These are phyloP conservation scores for Cerrena zonata DNA, from an alignment of 1,284 basidiomycete genomes.

Conservation along the genomic window DNA sequence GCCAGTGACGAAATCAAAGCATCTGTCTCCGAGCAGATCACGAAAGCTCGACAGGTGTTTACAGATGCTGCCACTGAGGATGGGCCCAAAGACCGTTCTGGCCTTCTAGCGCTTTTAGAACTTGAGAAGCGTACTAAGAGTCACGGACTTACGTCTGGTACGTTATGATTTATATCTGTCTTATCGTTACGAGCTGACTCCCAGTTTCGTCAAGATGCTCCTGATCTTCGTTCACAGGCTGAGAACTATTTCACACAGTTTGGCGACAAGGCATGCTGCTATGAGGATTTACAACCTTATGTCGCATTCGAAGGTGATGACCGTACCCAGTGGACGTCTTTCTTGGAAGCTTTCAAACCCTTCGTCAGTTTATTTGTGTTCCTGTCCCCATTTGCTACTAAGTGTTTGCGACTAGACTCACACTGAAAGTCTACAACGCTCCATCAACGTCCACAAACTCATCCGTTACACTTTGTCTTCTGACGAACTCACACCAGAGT, in stretches of 20 bases:
- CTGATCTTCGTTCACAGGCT: slow-evolving; percentile 32
- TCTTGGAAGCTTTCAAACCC: slow-evolving; percentile 42
- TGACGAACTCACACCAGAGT: slow-evolving; percentile 46
- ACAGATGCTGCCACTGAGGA: slow-evolving; percentile 52
- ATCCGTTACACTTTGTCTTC: slow-evolving; percentile 51
- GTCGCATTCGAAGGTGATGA: slow-evolving; percentile 43
- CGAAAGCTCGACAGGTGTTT: slow-evolving; percentile 50
- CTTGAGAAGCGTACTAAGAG: slow-evolving; percentile 54
- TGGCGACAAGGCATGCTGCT: slow-evolving; percentile 78
- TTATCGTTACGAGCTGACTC: slow-evolving; percentile 15
- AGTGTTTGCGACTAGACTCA: slow-evolving; percentile 13
- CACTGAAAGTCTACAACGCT: slow-evolving; percentile 44
- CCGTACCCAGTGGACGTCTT: slow-evolving; percentile 48
- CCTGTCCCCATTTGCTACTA: neutral
- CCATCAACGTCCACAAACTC: slow-evolving; percentile 71
- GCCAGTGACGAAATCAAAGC: slow-evolving; percentile 27
- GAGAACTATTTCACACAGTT: slow-evolving; percentile 67
- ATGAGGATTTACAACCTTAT: slow-evolving; percentile 76
- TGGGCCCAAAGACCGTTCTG: slow-evolving; percentile 67
- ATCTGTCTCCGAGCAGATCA: slow-evolving; percentile 35
- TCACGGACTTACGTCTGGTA: slow-evolving; percentile 45
- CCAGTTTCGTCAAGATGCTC: slow-evolving; percentile 25
- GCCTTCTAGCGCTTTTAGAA: slow-evolving; percentile 63
- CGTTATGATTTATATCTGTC: slow-evolving; percentile 4
- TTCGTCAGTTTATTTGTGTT: slow-evolving; percentile 34